Base-by-base conservation (phyloP, 129 eudicot genomes). In the Erigeron canadensis region DNA sequence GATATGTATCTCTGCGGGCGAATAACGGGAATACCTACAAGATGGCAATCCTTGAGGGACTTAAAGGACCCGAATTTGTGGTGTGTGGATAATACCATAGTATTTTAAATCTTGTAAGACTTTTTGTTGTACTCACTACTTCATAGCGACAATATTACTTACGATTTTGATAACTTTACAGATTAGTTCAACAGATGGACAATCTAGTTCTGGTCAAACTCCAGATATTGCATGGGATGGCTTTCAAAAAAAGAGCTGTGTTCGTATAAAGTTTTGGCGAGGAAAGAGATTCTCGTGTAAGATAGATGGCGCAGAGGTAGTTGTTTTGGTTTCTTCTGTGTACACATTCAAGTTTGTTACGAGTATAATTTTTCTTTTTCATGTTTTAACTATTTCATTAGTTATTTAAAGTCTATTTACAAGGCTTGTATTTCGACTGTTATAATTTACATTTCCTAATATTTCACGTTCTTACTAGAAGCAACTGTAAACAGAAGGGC, bases 181-280 rank as follows among this genome's bases (percentile, higher is more conserved):
- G 99, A 88, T 95, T 64, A 84, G 84, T 67, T 90, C 96, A 18
- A 82, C 84, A 19, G 87, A 87, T 72, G 93, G 95, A 70, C 84
- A 84, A 58, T 81, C 85, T 7, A 83, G 96, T 67, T 85, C 86
- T 57, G 99, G 97, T 67, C 94, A 86, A 81, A 95, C 99, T 59
- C 97, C 99, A 75, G 94, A 86, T 77, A 90, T 89, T 62, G 99
- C 91, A 69, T 95, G 99, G 97, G 89, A 90, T 43, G 84, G 84
- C 47, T 95, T 90, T 75, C 91, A 95, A 78, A 90, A 84, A 81
- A 90, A 88, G 82, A 79, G 88, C 34, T 72, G 77, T 59, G 77
- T 83, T 67, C 88, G 77, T 17, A 65, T 82, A 48, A 95, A 88
- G 65, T 53, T 81, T 76, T 71, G 79, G 91, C 87, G 77, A 79